These are phyloP conservation scores for Yamadazyma sp. DNA, from an alignment of 805 yeast genomes.

Conservation along the genomic window DNA sequence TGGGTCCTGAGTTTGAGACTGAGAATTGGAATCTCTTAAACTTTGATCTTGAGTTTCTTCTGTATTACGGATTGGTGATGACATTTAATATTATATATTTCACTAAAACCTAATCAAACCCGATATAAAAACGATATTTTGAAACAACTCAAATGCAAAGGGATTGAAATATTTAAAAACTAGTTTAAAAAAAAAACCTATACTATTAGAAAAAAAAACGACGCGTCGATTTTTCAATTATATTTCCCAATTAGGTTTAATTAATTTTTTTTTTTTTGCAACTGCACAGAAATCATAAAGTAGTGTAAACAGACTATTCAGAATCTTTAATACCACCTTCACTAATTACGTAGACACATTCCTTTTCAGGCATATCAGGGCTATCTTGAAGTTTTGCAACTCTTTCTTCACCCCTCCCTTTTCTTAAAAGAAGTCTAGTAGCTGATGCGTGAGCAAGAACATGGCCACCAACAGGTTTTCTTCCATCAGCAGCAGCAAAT, in stretches of 20 bases:
- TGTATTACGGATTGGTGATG: constrained; percentile 37
- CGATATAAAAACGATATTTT: too few relatives aligned
- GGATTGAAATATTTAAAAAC: too few relatives aligned
- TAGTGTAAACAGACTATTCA: too few relatives aligned
- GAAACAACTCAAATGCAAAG: too few relatives aligned
- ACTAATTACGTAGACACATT: constrained; percentile 90
- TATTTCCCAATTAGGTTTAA: constrained; percentile 25
- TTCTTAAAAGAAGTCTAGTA: constrained; percentile 83
- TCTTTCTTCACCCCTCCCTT: constrained; percentile 90
- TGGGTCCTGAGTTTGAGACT: constrained; percentile 31
- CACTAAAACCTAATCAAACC: too few relatives aligned
- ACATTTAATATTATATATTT: too few relatives aligned
- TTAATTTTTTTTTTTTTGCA: too few relatives aligned
- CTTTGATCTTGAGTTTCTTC: constrained; percentile 12
- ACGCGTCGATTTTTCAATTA: constrained; percentile 29
- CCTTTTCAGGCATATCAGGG: constrained; percentile 95
- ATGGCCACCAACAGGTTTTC: constrained; percentile 99
- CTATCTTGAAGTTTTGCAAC: constrained; percentile 93
- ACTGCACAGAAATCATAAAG: too few relatives aligned
- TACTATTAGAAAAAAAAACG: constrained; percentile 3
- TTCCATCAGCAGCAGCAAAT: constrained; percentile 90
- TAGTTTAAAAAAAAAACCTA: constrained; percentile 1
- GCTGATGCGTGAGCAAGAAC: constrained; percentile 96
- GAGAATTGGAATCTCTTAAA: constrained; percentile 32
- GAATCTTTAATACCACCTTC: constrained; percentile 98